phyloP scores from a whole-genome alignment of 1,139 yeast species.

The Debaryomyces subglobosus region DNA sequence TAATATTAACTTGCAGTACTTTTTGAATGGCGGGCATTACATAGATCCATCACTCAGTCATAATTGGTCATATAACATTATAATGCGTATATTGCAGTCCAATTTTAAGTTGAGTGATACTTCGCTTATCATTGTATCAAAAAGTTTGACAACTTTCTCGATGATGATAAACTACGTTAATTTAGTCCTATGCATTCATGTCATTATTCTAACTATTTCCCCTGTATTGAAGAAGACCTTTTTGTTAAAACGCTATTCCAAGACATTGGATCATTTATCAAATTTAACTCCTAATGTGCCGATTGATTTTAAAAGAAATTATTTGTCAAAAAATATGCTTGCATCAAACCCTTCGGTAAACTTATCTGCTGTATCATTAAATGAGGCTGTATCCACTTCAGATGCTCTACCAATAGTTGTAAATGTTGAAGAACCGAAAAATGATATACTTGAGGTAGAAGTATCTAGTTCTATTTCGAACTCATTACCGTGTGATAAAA shows the following conservation, averaged over 20 bases:
- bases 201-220: slow-evolving; percentile 40
- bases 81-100: background rate
- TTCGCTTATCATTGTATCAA: background rate
- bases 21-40: background rate
- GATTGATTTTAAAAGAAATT: slow-evolving; percentile 20
- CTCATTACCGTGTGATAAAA: slow-evolving; percentile 7
- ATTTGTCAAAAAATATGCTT: background rate
- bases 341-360: background rate
- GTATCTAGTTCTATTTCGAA: slow-evolving; percentile 8
- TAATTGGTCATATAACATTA: background rate
- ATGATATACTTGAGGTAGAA: slow-evolving; percentile 17
- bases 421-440: slow-evolving; percentile 8
- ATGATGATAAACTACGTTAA: slow-evolving; percentile 33
- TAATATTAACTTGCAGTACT: background rate
- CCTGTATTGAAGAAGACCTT: slow-evolving; percentile 32
- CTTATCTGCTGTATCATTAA: slow-evolving; percentile 12
- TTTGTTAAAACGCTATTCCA: slow-evolving; percentile 31
- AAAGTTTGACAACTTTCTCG: slow-evolving; percentile 11
- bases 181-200: slow-evolving; percentile 45
- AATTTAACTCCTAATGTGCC: slow-evolving; percentile 29
- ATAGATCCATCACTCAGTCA: background rate
- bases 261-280: slow-evolving; percentile 36
- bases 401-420: background rate
- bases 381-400: slow-evolving; percentile 10
- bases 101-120: slow-evolving; percentile 2